phyloP scores from a whole-genome alignment of 306 rosid species.

The Corylus heterophylla region DNA sequence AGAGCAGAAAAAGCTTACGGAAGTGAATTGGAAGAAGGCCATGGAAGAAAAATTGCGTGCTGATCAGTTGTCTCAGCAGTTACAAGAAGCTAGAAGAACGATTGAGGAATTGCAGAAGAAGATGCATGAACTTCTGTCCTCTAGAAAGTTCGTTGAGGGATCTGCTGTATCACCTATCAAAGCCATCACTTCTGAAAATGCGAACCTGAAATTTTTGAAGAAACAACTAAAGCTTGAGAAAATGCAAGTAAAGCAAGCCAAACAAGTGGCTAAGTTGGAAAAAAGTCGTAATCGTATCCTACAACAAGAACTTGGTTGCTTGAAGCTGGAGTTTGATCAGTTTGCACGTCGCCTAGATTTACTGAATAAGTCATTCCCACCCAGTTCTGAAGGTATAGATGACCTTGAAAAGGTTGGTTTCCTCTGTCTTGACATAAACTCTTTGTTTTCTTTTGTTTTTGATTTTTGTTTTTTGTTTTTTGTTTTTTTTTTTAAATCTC shows the following conservation, averaged over 20 bases:
- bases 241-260: constrained; percentile 51
- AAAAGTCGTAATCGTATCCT: constrained; percentile 44
- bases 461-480: not conserved
- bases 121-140: constrained; percentile 44
- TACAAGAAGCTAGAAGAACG: constrained; percentile 48
- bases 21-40: constrained; percentile 55
- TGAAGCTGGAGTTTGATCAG: constrained; percentile 61
- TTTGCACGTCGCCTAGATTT: constrained; percentile 55
- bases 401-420: constrained; percentile 67
- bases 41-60: constrained; percentile 53
- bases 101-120: constrained; percentile 52
- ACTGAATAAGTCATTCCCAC: constrained; percentile 48
- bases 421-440: constrained; percentile 7
- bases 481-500: not conserved
- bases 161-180: constrained; percentile 33
- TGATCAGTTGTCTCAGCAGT: constrained; percentile 54
- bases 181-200: constrained; percentile 35
- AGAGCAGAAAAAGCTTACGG: constrained; percentile 52
- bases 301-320: constrained; percentile 50
- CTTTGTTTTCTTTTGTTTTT: not conserved
- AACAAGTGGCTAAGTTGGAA: constrained; percentile 58
- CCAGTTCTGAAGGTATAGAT: constrained; percentile 38
- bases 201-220: constrained; percentile 56
- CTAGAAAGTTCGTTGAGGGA: constrained; percentile 40
- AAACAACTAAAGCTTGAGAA: constrained; percentile 64